Percentiles rank a stretch among this genome's conserved stretches.
These are phyloP conservation scores for Rauvolfia tetraphylla DNA, from an alignment of 257 asterid genomes.

Conservation along the genomic window DNA sequence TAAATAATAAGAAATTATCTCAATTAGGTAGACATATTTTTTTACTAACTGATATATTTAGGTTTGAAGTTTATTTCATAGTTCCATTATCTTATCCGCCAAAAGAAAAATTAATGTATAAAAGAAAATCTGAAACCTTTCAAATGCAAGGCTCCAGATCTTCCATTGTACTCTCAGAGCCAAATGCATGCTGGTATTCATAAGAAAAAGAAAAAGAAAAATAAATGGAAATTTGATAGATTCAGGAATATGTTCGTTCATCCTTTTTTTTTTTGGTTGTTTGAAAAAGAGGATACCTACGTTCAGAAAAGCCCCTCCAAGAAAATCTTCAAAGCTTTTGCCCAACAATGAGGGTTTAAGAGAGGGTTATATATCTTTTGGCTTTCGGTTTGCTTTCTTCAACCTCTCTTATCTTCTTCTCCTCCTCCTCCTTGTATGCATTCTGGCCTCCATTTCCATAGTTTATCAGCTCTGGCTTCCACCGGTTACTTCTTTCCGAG, in stretches of 20 bases:
- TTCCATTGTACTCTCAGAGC: too few species aligned
- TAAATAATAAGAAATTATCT: too few species aligned
- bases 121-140: too few species aligned
- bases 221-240: not conserved
- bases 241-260: not conserved
- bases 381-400: not conserved
- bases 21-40: too few species aligned
- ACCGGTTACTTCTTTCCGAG: constrained; percentile 54
- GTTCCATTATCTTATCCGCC: too few species aligned
- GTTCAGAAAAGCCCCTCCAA: not conserved
- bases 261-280: too few species aligned
- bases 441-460: constrained; percentile 7
- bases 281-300: too few species aligned
- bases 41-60: too few species aligned
- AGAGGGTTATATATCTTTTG: constrained; percentile 9
- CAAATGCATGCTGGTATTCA: too few species aligned
- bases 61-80: too few species aligned
- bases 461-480: constrained; percentile 54
- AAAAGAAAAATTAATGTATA: too few species aligned
- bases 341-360: constrained; percentile 14
- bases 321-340: not conserved
- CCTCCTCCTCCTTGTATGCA: not conserved
- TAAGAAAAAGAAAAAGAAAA: not conserved
- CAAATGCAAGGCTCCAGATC: too few species aligned
- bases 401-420: constrained; percentile 23